Conservation (phyloP, 2,329 filamentous ascomycete genomes). For the Fusarium sterilihyphosum region DNA sequence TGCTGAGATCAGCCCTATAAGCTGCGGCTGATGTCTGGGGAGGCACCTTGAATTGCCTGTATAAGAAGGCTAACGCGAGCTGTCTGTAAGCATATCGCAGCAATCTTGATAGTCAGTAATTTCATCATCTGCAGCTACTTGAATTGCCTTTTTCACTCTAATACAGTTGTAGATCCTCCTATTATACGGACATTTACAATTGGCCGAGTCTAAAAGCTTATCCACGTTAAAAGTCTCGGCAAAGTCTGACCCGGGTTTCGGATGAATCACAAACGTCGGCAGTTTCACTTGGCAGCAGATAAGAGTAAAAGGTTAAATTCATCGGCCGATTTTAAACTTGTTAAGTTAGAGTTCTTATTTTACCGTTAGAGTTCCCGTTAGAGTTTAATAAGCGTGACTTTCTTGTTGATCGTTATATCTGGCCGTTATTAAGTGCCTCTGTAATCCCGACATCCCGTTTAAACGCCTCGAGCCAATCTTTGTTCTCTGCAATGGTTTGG, state of each 20-base stretch:
- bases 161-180: not conserved
- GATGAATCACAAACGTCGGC: not conserved
- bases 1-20: not conserved
- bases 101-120: not conserved
- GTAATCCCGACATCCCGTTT: conserved; percentile 39
- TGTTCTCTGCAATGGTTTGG: conserved; percentile 40
- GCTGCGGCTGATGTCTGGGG: not conserved
- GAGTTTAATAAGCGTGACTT: not conserved
- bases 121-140: not conserved
- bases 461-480: conserved; percentile 38
- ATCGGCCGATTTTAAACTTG: not conserved
- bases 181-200: not conserved
- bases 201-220: not conserved
- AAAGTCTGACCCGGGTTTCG: not conserved
- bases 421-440: not conserved
- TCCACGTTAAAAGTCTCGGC: not conserved
- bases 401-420: not conserved
- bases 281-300: not conserved
- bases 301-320: not conserved
- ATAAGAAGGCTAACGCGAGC: not conserved
- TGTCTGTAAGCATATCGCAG: not conserved
- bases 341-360: not conserved
- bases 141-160: not conserved
- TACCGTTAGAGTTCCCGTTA: not conserved
- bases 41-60: not conserved